Conservation (phyloP, 2,329 filamentous ascomycete genomes). For the Colletotrichum magnum region DNA sequence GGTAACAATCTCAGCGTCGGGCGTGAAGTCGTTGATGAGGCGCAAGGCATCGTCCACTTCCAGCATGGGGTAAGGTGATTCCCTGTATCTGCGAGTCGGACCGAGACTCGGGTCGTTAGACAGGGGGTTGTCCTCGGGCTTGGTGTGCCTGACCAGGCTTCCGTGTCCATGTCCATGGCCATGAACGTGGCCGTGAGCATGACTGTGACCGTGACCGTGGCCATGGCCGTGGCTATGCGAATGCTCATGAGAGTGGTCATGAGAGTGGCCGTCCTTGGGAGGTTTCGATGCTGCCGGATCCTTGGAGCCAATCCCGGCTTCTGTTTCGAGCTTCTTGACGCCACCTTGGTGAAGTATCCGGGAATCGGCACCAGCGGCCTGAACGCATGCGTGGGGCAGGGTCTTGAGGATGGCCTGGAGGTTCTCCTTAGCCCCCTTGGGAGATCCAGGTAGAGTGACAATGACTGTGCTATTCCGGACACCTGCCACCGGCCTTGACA, state of each 20-base stretch:
- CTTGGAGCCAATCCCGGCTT: slow-evolving; percentile 74
- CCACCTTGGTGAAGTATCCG: slow-evolving; percentile 84
- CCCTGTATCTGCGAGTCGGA: slow-evolving; percentile 80
- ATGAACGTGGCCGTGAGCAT: slow-evolving; percentile 66
- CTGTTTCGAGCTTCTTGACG: slow-evolving; percentile 84
- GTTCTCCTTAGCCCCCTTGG: slow-evolving; percentile 95
- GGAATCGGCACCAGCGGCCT: slow-evolving; percentile 88
- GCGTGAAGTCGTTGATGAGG: slow-evolving; percentile 81
- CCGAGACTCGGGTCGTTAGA: slow-evolving; percentile 75
- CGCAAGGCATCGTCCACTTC: slow-evolving; percentile 84
- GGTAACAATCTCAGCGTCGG: slow-evolving; percentile 69
- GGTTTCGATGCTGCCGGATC: slow-evolving; percentile 6
- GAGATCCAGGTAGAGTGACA: slow-evolving; percentile 91
- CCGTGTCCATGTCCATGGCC: slow-evolving; percentile 74
- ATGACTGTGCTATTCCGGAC: slow-evolving; percentile 86
- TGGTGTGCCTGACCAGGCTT: slow-evolving; percentile 80
- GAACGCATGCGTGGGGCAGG: slow-evolving; percentile 94
- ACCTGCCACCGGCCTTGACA: slow-evolving; percentile 94
- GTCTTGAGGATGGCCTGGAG: slow-evolving; percentile 89
- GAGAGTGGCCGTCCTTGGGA: slow-evolving; percentile 71
- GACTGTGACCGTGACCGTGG: slow-evolving; percentile 68
- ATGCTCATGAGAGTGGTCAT: slow-evolving; percentile 59
- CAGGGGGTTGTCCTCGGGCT: slow-evolving; percentile 67
- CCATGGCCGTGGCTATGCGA: slow-evolving; percentile 60
- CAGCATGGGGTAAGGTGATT: slow-evolving; percentile 94